Base-by-base conservation (phyloP, 2,329 filamentous ascomycete genomes). In the Graphilbum ipis-grandicollis region DNA sequence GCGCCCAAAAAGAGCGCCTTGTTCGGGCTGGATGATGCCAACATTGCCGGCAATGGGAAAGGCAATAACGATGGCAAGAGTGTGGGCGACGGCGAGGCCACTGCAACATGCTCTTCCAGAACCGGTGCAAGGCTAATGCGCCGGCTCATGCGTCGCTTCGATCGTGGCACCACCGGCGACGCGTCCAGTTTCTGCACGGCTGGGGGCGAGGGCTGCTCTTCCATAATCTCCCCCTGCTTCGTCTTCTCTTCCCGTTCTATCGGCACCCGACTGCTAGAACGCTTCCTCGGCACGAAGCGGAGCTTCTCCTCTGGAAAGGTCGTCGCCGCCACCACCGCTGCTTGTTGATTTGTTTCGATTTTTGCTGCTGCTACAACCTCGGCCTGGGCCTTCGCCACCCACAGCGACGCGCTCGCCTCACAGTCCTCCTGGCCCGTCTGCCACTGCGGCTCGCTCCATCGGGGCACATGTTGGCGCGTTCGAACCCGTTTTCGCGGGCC, bases 401-500 rank as follows among this genome's bases (percentile, higher is more conserved):
- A 19, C 4, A 26, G 8, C 18, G 2, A 33, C 42, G 26, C 9
- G 6, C 26, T 7, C 26, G 26, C 21, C 43, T 51, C 42, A 38
- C 1, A 32, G 42, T 31, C 29, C 7, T 31, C 29, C 4, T 4
- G 5, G 8, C 29, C n/a, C 38, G 37, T 26, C 43, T 49, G 49
- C 47, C 56, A 61, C 17, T 35, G 39, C 26, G 49, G 50, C 22
- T 50, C 47, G 5, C 47, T 47, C 39, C 52, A 58, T 26, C 47
- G 47, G 10, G 54, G 51, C 40, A 57, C 50, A 31, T 53, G 43
- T 14, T 39, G 40, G 8, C 41, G 35, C 12, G 42, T 46, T n/a
- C 54, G 50, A 17, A 39, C 33, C 38, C 48, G 53, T 43, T 63
- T 63, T 23, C 59, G 50, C 18, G 50, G 30, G 0, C 50, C 52